Percentiles rank a stretch among this genome's conserved stretches.
These are phyloP conservation scores for Osmanthus fragrans DNA, from an alignment of 257 asterid genomes.

Conservation along the genomic window DNA sequence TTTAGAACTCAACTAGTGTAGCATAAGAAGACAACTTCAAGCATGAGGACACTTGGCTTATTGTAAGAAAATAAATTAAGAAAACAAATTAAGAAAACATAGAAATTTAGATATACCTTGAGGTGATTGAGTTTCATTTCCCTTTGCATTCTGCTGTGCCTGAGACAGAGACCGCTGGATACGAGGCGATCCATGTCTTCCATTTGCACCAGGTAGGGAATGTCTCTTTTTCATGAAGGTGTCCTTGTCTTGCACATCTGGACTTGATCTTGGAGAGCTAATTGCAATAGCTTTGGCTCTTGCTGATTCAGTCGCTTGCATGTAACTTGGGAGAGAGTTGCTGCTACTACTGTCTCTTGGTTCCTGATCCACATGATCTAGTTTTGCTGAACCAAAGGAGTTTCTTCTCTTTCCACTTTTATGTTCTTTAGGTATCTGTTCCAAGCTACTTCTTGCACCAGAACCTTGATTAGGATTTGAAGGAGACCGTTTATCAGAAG, in stretches of 20 bases:
- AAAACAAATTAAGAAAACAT: not conserved
- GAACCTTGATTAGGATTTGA: conserved; percentile 50
- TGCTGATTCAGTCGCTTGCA: conserved; percentile 99
- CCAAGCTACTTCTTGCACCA: conserved; percentile 51
- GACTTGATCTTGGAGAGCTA: conserved; percentile 92
- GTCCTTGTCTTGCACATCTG: conserved; percentile 83
- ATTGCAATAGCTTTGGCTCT: conserved; percentile 76
- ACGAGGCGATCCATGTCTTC: conserved; percentile 87
- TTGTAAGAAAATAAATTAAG: conserved; percentile 6
- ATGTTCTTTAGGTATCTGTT: conserved; percentile 57
- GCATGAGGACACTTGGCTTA: conserved; percentile 6
- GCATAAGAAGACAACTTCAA: conserved; percentile 6
- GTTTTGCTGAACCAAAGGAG: conserved; percentile 68
- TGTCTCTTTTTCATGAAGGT: conserved; percentile 68
- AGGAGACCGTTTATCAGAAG: conserved; percentile 48
- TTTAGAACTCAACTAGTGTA: not conserved
- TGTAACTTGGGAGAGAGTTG: conserved; percentile 82
- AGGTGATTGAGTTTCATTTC: conserved; percentile 69
- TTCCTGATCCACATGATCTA: conserved; percentile 71
- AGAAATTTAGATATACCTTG: conserved; percentile 59
- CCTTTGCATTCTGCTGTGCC: conserved; percentile 68
- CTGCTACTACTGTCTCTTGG: conserved; percentile 76
- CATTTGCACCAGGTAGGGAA: conserved; percentile 69
- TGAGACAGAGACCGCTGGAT: conserved; percentile 73
- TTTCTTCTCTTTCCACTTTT: conserved; percentile 62